phyloP scores from a whole-genome alignment of 306 rosid genomes.

The Quercus alba region DNA sequence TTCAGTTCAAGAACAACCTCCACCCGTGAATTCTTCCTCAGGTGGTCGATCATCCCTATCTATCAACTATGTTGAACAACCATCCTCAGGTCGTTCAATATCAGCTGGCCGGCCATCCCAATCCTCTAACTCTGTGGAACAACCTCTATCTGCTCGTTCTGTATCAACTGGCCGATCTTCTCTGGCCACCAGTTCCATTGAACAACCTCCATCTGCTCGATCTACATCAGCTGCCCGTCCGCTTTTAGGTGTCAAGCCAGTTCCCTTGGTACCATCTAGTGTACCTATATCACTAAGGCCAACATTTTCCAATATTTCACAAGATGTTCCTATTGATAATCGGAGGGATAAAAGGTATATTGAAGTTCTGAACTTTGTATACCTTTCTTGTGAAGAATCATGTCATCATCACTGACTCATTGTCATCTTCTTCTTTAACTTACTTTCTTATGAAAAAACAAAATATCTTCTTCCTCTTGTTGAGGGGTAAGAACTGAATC shows the following conservation, averaged over 20 bases:
- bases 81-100: conserved; percentile 39
- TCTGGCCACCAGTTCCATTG: conserved; percentile 26
- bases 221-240: conserved; percentile 43
- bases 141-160: conserved; percentile 52
- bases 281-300: conserved; percentile 74
- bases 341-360: conserved; percentile 67
- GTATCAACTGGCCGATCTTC: conserved; percentile 28
- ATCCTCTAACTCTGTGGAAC: conserved; percentile 24
- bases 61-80: conserved; percentile 41
- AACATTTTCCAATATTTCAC: conserved; percentile 25
- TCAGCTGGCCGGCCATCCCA: conserved; percentile 32
- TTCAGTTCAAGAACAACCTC: conserved; percentile 54
- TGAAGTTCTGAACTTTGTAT: background rate
- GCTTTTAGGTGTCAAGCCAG: conserved; percentile 45
- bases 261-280: conserved; percentile 66
- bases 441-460: background rate
- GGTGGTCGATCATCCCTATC: conserved; percentile 27
- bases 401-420: background rate
- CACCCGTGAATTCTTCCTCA: conserved; percentile 24
- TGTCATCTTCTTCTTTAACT: background rate
- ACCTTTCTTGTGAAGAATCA: background rate
- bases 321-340: conserved; percentile 37
- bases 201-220: conserved; percentile 64
- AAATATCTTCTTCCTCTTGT: background rate
- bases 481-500: background rate